Percentiles rank a stretch among this genome's conserved stretches.
Conservation (phyloP, 345 rosid genomes). For the Lepidium africanum region DNA sequence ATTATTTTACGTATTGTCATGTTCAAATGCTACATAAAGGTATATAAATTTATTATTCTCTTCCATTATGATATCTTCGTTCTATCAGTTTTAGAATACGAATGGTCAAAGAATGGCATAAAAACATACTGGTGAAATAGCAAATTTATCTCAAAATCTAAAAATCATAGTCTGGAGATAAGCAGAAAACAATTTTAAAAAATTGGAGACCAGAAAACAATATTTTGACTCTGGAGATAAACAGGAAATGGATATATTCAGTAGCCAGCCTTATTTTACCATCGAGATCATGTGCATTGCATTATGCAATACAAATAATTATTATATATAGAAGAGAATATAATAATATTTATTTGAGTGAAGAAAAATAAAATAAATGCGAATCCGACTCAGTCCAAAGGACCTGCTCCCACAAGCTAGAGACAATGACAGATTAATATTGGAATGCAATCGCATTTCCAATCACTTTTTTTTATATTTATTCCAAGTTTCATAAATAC, state of each 20-base stretch:
- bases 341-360: background rate
- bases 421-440: slow-evolving; percentile 23
- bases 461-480: background rate
- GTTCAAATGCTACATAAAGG: slow-evolving; percentile 13
- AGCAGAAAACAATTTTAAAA: background rate
- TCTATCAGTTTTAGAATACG: background rate
- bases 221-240: background rate
- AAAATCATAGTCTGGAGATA: background rate
- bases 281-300: slow-evolving; percentile 28
- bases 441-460: slow-evolving; percentile 19
- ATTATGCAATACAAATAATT: slow-evolving; percentile 12
- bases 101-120: no score
- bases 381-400: slow-evolving; percentile 26
- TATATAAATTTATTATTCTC: background rate
- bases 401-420: slow-evolving; percentile 23
- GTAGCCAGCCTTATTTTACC: slow-evolving; percentile 28
- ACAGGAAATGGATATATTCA: slow-evolving; percentile 13
- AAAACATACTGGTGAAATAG: background rate
- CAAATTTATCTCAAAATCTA: background rate
- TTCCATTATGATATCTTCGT: slow-evolving; percentile 2
- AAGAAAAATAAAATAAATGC: slow-evolving; percentile 6
- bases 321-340: background rate
- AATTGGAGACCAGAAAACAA: background rate
- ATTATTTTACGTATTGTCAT: slow-evolving; percentile 10
- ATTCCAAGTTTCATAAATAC: background rate